Conservation (phyloP, 1,284 basidiomycete species). For the Chondrostereum purpureum region DNA sequence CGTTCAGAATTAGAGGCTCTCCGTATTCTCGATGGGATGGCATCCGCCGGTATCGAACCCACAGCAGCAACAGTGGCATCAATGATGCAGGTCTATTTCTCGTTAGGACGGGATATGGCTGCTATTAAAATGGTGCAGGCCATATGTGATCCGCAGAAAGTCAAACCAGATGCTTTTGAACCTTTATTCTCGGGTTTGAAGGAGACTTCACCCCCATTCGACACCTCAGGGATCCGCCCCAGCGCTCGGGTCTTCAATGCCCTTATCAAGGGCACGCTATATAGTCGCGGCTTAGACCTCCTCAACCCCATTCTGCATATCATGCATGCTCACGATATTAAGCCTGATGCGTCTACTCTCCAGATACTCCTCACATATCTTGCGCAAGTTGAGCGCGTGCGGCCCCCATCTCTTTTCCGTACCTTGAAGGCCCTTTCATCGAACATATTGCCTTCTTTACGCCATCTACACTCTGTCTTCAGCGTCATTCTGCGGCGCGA, state of each 20-base stretch:
- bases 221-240: constrained; percentile 31
- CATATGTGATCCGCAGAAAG: constrained; percentile 28
- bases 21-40: constrained; percentile 43
- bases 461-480: constrained; percentile 46
- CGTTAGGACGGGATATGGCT: constrained; percentile 34
- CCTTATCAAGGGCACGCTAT: constrained; percentile 43
- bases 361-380: constrained; percentile 49
- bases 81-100: constrained; percentile 49
- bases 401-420: constrained; percentile 39
- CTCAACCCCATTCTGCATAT: constrained; percentile 39
- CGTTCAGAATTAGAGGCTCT: constrained; percentile 40
- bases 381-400: constrained; percentile 30
- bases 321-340: constrained; percentile 45
- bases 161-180: constrained; percentile 16
- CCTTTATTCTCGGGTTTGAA: constrained; percentile 10
- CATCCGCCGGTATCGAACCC: constrained; percentile 32
- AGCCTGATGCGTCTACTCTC: constrained; percentile 45
- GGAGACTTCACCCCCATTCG: constrained; percentile 18
- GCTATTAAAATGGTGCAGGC: constrained; percentile 45
- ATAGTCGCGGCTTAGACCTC: constrained; percentile 38
- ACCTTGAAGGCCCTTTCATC: constrained; percentile 38
- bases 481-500: constrained; percentile 41
- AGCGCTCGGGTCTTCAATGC: constrained; percentile 53
- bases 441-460: constrained; percentile 34
- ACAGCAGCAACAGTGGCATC: constrained; percentile 43